Percentiles rank a stretch among this genome's conserved stretches.
phyloP scores from a whole-genome alignment of 805 yeast genomes.

The Ogataea henricii region DNA sequence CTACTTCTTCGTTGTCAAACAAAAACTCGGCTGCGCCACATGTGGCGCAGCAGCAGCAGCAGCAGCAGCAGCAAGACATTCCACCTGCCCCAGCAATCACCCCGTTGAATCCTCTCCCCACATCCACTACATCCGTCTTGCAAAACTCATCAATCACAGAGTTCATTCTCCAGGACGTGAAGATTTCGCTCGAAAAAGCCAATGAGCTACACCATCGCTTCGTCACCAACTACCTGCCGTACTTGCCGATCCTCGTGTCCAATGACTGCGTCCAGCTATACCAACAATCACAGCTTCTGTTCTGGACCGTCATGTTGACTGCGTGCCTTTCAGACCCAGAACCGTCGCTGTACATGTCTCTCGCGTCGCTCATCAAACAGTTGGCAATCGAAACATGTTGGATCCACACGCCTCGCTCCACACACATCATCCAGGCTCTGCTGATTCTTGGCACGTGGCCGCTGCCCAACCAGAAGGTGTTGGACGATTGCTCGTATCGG shows the following conservation, averaged over 20 bases:
- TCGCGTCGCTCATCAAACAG: slow-evolving; percentile 79
- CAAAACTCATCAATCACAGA: slow-evolving; percentile 48
- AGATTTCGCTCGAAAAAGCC: slow-evolving; percentile 66
- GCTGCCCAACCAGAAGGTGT: slow-evolving; percentile 84
- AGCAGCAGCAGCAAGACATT: not conserved
- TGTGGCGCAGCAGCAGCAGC: not conserved
- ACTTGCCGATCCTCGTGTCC: slow-evolving; percentile 76
- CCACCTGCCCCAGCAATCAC: slow-evolving; percentile 19
- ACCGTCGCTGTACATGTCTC: slow-evolving; percentile 73
- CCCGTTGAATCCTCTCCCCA: slow-evolving; percentile 19
- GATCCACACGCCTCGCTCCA: slow-evolving; percentile 89
- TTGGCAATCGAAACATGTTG: slow-evolving; percentile 90
- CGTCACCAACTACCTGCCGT: slow-evolving; percentile 67
- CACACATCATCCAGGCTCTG: slow-evolving; percentile 90
- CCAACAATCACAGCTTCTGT: slow-evolving; percentile 78
- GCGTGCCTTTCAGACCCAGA: slow-evolving; percentile 87
- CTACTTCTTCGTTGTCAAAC: not conserved
- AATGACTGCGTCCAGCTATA: slow-evolving; percentile 73
- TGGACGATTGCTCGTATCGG: slow-evolving; percentile 89
- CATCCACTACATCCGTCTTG: slow-evolving; percentile 18
- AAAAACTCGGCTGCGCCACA: slow-evolving; percentile 4
- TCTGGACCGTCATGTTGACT: slow-evolving; percentile 89
- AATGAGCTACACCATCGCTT: slow-evolving; percentile 71
- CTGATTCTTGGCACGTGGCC: slow-evolving; percentile 90
- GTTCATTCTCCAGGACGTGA: slow-evolving; percentile 76